Base-by-base conservation (phyloP, 441 rosid species). In the Populus hybrid region DNA sequence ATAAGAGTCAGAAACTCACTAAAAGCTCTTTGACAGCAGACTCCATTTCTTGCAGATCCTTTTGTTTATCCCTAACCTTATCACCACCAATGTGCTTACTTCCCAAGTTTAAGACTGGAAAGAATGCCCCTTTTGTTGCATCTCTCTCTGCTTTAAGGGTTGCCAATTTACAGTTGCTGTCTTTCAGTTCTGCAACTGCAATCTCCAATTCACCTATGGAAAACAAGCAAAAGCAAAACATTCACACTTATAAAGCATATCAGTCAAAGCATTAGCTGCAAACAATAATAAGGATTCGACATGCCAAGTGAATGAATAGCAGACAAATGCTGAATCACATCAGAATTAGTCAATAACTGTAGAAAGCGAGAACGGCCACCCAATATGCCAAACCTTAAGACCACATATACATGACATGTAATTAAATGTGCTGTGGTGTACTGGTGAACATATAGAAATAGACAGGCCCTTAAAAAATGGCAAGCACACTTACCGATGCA, bases 61-160 rank as follows among this genome's bases (percentile, higher is more conserved):
- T 90, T 78, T 88, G 94, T 83, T 89, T 94, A 82, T 93, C 97
- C 79, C 83, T 89, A 70, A 81, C 79, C 84, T 67, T 91, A 78
- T 97, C 97, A 70, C 82, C 84, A 68, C 86, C 77, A 86, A 83
- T 84, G 84, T 83, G 93, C 79, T 90, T 92, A 84, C 79, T 89
- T 67, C 94, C 91, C 28, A 88, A 75, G 80, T 85, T 92, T 84
- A 93, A 75, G 75, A 92, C 88, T 59, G 98, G 98, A 75, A 92
- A 89, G 83, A 89, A 85, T 24, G 91, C 84, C 84, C 97, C 98
- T 81, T 88, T 87, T 30, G 91, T 88, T 64, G 93, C 92, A 90
- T 94, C 99, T 82, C 87, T 89, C 81, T 93, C 98, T 23, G 92
- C 89, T 86, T 88, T 93, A 73, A 93, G 91, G 76, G 86, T 83